Evolutionary conservation across 129 eudicot genomes (phyloP).

Genomic region (Flaveria robusta): DNA sequence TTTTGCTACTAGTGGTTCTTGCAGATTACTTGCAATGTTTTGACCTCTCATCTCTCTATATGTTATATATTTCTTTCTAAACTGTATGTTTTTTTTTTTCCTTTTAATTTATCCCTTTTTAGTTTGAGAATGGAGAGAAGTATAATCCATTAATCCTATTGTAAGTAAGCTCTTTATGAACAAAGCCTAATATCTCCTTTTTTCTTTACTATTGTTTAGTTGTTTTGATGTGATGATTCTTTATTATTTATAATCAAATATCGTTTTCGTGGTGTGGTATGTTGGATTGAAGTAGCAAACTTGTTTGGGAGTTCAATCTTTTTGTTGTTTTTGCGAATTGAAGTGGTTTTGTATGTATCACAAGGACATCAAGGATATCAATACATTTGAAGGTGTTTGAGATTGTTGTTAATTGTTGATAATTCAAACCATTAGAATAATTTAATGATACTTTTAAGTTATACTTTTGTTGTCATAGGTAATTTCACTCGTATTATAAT

Average conservation of each 20-base stretch:
- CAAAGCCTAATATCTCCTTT: slow-evolving; percentile 18
- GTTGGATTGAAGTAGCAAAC: background rate
- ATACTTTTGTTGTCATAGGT: no score
- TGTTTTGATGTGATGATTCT: slow-evolving; percentile 32
- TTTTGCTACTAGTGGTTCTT: slow-evolving; percentile 32
- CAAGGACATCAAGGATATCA: background rate
- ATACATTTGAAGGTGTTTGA: background rate
- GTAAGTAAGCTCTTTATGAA: slow-evolving; percentile 35
- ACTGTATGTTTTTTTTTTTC: slow-evolving; percentile 20
- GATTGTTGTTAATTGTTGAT: no score
- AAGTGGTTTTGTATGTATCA: background rate
- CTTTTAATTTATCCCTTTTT: background rate
- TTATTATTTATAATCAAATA: slow-evolving; percentile 36
- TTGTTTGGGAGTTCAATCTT: background rate
- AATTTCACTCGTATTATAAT: no score
- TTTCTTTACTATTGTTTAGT: slow-evolving; percentile 9
- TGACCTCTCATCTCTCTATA: slow-evolving; percentile 22
- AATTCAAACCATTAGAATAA: no score
- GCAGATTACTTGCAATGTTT: slow-evolving; percentile 23
- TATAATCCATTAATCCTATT: slow-evolving; percentile 37
- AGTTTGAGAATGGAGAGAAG: slow-evolving; percentile 31
- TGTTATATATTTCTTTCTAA: slow-evolving; percentile 24
- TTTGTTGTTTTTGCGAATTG: background rate
- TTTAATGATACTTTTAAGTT: no score
- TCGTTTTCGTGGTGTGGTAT: slow-evolving; percentile 17